Evolutionary conservation across 2,329 filamentous ascomycete species (phyloP).

Genomic region (Nothopassalora personata): DNA sequence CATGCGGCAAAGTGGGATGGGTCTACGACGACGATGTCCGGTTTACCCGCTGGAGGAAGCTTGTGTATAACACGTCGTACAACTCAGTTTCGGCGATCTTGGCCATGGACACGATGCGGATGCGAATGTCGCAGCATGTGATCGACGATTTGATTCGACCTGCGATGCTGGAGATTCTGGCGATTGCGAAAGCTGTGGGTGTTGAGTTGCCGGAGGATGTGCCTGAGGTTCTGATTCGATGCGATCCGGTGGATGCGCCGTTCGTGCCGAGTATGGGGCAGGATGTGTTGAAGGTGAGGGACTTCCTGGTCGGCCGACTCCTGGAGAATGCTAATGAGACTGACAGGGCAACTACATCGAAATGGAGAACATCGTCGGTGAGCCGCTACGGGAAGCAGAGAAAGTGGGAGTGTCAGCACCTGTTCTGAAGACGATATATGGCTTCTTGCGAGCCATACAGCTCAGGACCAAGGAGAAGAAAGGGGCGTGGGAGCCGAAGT

Average conservation of each 20-base stretch:
- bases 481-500: constrained; percentile 32
- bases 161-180: constrained; percentile 50
- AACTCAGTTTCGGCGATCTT: constrained; percentile 51
- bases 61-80: constrained; percentile 49
- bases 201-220: constrained; percentile 41
- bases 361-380: constrained; percentile 52
- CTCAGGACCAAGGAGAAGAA: constrained; percentile 44
- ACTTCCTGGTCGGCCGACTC: background rate
- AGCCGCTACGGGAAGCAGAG: constrained; percentile 51
- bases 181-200: constrained; percentile 43
- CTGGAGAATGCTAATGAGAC: constrained; percentile 1
- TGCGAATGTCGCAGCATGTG: constrained; percentile 43
- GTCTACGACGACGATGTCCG: constrained; percentile 40
- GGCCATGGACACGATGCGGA: constrained; percentile 47
- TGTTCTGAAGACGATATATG: constrained; percentile 46
- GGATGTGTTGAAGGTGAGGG: constrained; percentile 45
- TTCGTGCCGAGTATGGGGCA: constrained; percentile 52
- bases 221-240: constrained; percentile 42
- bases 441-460: constrained; percentile 46
- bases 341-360: constrained; percentile 50
- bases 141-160: constrained; percentile 48
- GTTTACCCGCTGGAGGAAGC: constrained; percentile 47
- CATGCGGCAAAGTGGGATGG: constrained; percentile 41
- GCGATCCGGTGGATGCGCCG: constrained; percentile 47
- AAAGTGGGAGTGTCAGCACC: constrained; percentile 47